Percentiles rank a stretch among this genome's conserved stretches.
phyloP scores from a whole-genome alignment of 2,329 filamentous ascomycete species.

The Apiospora pterosperma region DNA sequence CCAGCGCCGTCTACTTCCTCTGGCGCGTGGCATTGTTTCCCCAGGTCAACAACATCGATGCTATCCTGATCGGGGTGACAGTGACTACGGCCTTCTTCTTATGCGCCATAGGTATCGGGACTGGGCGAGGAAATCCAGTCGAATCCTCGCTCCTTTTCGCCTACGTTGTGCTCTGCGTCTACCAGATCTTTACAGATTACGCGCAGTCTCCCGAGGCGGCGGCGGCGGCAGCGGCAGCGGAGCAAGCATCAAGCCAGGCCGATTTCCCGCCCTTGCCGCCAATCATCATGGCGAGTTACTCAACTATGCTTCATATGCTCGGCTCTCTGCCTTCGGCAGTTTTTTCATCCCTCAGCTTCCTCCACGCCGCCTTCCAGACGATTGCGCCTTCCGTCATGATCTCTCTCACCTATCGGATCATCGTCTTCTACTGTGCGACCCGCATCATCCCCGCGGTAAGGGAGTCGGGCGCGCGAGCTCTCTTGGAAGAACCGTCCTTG shows the following conservation, averaged over 20 bases:
- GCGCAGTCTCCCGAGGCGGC: constrained; percentile 69
- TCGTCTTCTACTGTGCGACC: constrained; percentile 93
- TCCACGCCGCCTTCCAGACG: constrained; percentile 89
- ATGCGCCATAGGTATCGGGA: constrained; percentile 90
- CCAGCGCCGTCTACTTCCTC: constrained; percentile 91
- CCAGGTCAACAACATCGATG: constrained; percentile 87
- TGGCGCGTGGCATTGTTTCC: constrained; percentile 95
- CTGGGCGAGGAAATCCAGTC: constrained; percentile 88
- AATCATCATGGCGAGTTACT: constrained; percentile 97
- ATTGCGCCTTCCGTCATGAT: constrained; percentile 96
- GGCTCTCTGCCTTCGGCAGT: constrained; percentile 80
- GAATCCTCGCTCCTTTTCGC: constrained; percentile 95
- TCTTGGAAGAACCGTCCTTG: constrained; percentile 80
- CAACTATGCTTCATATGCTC: constrained; percentile 80
- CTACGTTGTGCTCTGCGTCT: constrained; percentile 97
- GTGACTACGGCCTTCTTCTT: constrained; percentile 92
- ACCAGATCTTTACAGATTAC: constrained; percentile 99
- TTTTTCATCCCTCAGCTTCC: constrained; percentile 78
- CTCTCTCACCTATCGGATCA: constrained; percentile 86
- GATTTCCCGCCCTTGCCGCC: constrained; percentile 95
- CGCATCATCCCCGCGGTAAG: constrained; percentile 93
- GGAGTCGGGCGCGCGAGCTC: constrained; percentile 76
- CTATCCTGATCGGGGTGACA: constrained; percentile 85
- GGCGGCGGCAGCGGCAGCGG: constrained; percentile 47
- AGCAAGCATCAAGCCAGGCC: constrained; percentile 57